These are phyloP conservation scores for Tylopilus vinaceipallidus DNA, from an alignment of 768 basidiomycete species.

Conservation along the genomic window DNA sequence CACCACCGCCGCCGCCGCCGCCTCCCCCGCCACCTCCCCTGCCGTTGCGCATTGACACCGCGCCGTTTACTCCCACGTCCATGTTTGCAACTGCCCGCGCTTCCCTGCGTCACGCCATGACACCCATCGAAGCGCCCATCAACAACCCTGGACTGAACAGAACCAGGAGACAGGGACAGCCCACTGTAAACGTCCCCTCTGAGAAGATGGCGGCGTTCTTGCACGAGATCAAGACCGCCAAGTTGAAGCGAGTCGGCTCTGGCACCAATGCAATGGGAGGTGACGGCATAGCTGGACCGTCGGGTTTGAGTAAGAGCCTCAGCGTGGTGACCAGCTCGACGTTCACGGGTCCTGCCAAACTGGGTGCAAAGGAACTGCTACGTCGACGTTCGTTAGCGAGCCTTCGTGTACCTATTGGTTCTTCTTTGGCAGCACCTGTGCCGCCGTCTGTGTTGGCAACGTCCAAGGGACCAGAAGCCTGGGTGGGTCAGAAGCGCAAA, in stretches of 20 bases:
- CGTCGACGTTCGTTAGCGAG: conserved; percentile 28
- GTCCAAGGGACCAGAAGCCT: conserved; percentile 8
- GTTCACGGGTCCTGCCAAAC: conserved; percentile 7
- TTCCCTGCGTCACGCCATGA: conserved; percentile 51
- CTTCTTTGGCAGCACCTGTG: conserved; percentile 21
- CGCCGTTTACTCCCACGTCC: conserved; percentile 27
- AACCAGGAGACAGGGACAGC: conserved; percentile 49
- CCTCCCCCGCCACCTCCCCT: conserved; percentile 34
- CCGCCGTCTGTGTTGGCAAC: conserved; percentile 6
- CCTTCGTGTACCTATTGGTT: conserved; percentile 26
- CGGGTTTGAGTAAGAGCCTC: conserved; percentile 31
- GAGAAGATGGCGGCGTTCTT: conserved; percentile 86
- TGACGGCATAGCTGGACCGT: conserved; percentile 25
- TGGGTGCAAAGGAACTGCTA: conserved; percentile 17
- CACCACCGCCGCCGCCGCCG: conserved; percentile 43
- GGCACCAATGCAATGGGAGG: conserved; percentile 17
- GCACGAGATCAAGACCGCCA: conserved; percentile 74
- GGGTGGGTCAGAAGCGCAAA: conserved; percentile 33
- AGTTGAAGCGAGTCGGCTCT: conserved; percentile 56
- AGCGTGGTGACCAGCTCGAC: conserved; percentile 7
- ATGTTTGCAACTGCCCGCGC: conserved; percentile 64
- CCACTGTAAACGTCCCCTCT: conserved; percentile 69
- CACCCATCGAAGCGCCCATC: conserved; percentile 66
- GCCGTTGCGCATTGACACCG: conserved; percentile 32
- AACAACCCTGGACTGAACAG: conserved; percentile 41